Evolutionary conservation across 805 yeast species (phyloP), one percentile per base, ranked within the genome.

Genomic region (Candida nemodendra): DNA sequence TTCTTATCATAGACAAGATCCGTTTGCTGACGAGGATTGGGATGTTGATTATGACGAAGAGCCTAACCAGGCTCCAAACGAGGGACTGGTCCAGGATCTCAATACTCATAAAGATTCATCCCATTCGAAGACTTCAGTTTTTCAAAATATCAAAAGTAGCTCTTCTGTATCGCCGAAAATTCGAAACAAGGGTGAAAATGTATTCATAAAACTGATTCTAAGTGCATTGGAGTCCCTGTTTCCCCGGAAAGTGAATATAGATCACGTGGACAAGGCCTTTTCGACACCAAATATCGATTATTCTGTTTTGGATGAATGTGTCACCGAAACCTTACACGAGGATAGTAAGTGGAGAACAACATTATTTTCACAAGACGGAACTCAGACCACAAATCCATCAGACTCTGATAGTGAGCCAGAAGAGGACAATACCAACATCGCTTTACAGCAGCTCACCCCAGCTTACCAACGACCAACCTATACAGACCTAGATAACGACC

Each of bases 291-390:
- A 30, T 13, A 34, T 34, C 7, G 36, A 39, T 14, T 39, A 39
- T 18, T n/a, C 27, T 5, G 12, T 39, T 11, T 14, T 39, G 4
- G 25, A 39, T 27, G 18, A 22, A 6, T 27, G 29, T 22, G 34
- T 39, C 9, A 21, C 42, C 6, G 39, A 39, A 15, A 18, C 39
- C 3, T 30, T 39, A n/a, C 5, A 35, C 18, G 18, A 23, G 5
- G 25, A 16, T 1, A 34, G 39, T 12, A 26, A 26, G 14, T 39
- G 42, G 42, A 38, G 34, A 27, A 27, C 29, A 9, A 18, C 25
- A 11, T 18, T 33, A n/a, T 23, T 19, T 11, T 21, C 24, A 21
- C 24, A 21, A 11, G 11, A 11, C 11, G 7, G 9, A 7, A 8
- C 24, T 21, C 9, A 21, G 7, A 8, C 24, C 7, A 11, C 9